These are phyloP conservation scores for Fraxinus anomala DNA, from an alignment of 257 asterid genomes.

Conservation along the genomic window DNA sequence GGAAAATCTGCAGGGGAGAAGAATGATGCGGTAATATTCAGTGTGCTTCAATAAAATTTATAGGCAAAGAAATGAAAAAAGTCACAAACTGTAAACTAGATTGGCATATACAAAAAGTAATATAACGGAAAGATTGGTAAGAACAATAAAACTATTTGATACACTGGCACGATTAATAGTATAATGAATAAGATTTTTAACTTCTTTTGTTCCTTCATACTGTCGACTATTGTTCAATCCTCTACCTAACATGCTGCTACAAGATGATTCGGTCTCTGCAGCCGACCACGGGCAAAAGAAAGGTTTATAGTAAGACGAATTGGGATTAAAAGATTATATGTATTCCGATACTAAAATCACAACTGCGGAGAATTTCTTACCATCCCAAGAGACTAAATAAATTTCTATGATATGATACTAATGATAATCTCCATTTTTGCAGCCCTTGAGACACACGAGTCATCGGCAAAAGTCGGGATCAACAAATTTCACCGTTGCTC, in stretches of 20 bases:
- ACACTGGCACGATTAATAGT: neutral
- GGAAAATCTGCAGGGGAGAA: conserved; percentile 19
- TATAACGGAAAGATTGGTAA: too few relatives aligned
- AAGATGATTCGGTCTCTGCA: neutral
- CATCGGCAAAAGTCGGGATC: conserved; percentile 31
- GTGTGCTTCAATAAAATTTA: neutral
- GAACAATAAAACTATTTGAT: too few relatives aligned
- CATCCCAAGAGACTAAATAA: neutral
- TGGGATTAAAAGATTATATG: neutral
- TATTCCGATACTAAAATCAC: neutral
- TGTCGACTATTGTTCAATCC: neutral
- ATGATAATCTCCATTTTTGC: conserved; percentile 16
- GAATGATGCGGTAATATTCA: conserved; percentile 39
- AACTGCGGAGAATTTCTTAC: neutral
- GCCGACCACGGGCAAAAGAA: neutral
- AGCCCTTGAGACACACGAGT: conserved; percentile 34
- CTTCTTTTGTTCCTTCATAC: neutral
- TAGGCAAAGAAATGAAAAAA: neutral
- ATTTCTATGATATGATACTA: neutral
- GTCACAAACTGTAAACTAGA: neutral
- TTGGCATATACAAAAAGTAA: conserved; percentile 1
- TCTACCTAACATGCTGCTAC: neutral
- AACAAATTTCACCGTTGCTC: conserved; percentile 22
- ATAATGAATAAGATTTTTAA: neutral
- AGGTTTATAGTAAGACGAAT: neutral